Base-by-base conservation (phyloP, 1,139 yeast genomes). In the Taphrina pruni region DNA sequence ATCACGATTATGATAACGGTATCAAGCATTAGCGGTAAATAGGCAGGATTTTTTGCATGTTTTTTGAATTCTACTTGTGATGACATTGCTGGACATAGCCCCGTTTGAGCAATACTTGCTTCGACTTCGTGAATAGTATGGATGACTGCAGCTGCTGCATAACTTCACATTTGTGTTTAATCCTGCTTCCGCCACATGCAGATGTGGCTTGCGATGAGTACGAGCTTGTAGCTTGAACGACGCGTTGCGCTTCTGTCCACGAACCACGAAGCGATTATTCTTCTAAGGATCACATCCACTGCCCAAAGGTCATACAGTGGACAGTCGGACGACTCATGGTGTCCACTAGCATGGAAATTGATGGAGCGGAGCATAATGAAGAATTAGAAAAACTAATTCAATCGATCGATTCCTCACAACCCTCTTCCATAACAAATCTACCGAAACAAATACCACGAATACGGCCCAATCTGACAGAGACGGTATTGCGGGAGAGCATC, bases 361-460 rank as follows among this genome's bases (percentile, higher is more conserved):
- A 46, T 43, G 46, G 32, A 8, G 54, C 54, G 14, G 32, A 20
- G 12, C 48, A 46, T 9, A 43, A 26, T 14, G 41, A 45, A 2
- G 54, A 58, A 11, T 39, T 58, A 12, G 54, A 58, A 26, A 43
- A 32, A 5, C 6, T 58, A 45, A 46, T 58, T 1, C 38, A 45
- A 8, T 45, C 62, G 17, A 43, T 58, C 12, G 62, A 58, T 17
- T 20, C 48, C 26, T 14, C 50, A 11, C 41, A 38, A n/a, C 12
- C 54, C 20, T 36, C 35, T 1, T 45, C 54, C 21, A 58, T 45
- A 20, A 58, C 52, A 41, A 58, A 58, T 21, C 41, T 45, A 21
- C 12, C 54, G 39, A 43, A 45, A 58, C 62, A 58, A 32, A 58
- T 58, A 26, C 62, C 62, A 45, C 51, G 54, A 11, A 21, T 58